These are phyloP conservation scores for Paraphaeosphaeria minitans DNA, from an alignment of 2,329 filamentous ascomycete genomes.

Conservation along the genomic window DNA sequence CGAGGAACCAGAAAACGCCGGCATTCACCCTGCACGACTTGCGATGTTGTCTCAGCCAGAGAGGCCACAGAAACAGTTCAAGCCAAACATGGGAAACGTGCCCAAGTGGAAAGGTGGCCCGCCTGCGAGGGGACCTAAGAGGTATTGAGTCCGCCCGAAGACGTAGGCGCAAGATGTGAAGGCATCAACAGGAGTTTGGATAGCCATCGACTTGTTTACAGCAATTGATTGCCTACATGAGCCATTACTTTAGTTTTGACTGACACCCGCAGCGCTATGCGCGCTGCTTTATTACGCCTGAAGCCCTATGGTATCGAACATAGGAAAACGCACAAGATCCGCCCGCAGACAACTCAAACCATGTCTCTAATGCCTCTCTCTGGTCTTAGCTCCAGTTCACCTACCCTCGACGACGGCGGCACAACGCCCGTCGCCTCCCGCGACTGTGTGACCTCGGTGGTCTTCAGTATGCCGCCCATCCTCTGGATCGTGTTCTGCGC, in stretches of 20 bases:
- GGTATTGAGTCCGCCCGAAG: not conserved
- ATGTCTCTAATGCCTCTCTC: not conserved
- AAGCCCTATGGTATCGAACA: not conserved
- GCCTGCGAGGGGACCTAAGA: not conserved
- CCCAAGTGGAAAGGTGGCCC: conserved; percentile 6
- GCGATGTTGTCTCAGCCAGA: conserved; percentile 39
- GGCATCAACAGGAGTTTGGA: not conserved
- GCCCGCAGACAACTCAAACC: not conserved
- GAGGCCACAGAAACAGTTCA: conserved; percentile 2
- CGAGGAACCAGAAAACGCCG: conserved; percentile 26
- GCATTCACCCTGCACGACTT: conserved; percentile 47
- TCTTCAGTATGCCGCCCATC: conserved; percentile 14
- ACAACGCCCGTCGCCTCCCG: not conserved
- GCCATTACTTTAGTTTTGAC: not conserved
- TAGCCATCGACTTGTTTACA: not conserved
- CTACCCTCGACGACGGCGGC: not conserved
- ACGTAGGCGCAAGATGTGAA: not conserved
- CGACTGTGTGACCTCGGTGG: conserved; percentile 11
- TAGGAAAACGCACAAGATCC: not conserved
- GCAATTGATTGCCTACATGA: not conserved
- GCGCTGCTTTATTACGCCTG: not conserved
- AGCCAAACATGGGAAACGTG: conserved; percentile 5
- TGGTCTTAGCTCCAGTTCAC: conserved; percentile 5
- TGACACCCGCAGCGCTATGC: not conserved
- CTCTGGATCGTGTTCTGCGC: not conserved